Conservation (phyloP, 1,139 yeast species). For the Nadsonia starkeyi-henricii region DNA sequence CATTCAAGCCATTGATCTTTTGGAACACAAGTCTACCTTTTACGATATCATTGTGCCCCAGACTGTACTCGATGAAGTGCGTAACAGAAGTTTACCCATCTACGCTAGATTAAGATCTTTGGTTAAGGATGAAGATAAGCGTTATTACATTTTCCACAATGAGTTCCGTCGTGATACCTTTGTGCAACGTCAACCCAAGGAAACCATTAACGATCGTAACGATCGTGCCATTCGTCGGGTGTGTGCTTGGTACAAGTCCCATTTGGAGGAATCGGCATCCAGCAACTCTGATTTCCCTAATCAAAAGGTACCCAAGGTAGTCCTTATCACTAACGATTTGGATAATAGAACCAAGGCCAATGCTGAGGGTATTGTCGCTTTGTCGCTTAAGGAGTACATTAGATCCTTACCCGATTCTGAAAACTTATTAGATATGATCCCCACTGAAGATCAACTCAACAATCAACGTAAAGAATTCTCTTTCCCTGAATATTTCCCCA, state of each 20-base stretch:
- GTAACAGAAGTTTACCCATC: conserved; percentile 75
- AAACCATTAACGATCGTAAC: conserved; percentile 77
- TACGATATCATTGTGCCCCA: conserved; percentile 89
- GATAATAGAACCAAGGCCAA: conserved; percentile 49
- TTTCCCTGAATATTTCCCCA: conserved; percentile 68
- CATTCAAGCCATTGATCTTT: conserved; percentile 74
- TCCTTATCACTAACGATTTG: conserved; percentile 68
- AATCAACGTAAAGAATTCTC: conserved; percentile 35
- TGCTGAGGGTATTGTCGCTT: conserved; percentile 39
- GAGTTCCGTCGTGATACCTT: conserved; percentile 71
- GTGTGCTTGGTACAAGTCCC: conserved; percentile 57
- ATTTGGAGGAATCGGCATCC: conserved; percentile 30
- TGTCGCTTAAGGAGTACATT: conserved; percentile 51
- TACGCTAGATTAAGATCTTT: conserved; percentile 72
- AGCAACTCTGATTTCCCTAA: conserved; percentile 16
- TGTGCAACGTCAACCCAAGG: conserved; percentile 47
- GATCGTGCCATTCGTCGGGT: conserved; percentile 80
- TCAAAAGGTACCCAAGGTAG: conserved; percentile 29
- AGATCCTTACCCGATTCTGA: conserved; percentile 62
- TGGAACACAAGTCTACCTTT: conserved; percentile 67
- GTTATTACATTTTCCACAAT: conserved; percentile 86
- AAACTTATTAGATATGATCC: conserved; percentile 68
- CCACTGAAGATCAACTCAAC: conserved; percentile 25
- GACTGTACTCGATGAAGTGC: conserved; percentile 85
- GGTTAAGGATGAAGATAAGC: conserved; percentile 63